phyloP scores from a whole-genome alignment of 2,329 filamentous ascomycete genomes.

The Ophiostoma pallidulum region DNA sequence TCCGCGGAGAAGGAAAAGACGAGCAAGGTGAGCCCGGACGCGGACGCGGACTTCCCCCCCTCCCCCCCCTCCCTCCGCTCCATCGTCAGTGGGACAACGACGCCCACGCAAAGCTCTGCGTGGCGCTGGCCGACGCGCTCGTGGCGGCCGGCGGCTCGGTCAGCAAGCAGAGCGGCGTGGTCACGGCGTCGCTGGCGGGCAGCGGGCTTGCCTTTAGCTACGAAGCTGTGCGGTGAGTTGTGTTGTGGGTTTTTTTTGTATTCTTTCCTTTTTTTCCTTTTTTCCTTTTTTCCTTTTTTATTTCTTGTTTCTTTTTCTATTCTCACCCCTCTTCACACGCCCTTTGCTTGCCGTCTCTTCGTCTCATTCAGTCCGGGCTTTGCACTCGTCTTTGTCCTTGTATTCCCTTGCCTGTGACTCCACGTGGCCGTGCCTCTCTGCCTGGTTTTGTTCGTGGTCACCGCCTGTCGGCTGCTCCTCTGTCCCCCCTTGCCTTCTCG shows the following conservation, averaged over 20 bases:
- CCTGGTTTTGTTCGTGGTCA: no score
- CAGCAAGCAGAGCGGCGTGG: conserved; percentile 21
- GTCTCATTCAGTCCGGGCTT: no score
- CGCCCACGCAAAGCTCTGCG: conserved; percentile 18
- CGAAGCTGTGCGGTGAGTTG: conserved; percentile 37
- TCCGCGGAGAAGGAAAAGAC: conserved; percentile 3
- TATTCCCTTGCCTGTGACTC: not conserved
- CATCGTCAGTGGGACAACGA: conserved; percentile 19
- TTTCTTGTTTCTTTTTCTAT: not conserved
- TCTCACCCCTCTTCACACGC: not conserved
- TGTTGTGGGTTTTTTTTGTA: conserved; percentile 9
- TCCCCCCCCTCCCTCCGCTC: no score
- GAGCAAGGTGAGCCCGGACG: conserved; percentile 5
- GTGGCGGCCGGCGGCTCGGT: conserved; percentile 5
- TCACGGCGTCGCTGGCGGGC: conserved; percentile 26
- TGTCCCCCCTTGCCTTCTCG: no score
- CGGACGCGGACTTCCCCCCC: no score
- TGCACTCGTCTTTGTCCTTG: not conserved
- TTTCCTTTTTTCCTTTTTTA: conserved; percentile 5
- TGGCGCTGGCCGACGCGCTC: conserved; percentile 16
- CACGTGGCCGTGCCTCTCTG: no score
- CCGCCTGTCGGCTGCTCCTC: not conserved
- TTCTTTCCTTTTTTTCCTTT: not conserved
- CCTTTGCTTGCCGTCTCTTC: not conserved
- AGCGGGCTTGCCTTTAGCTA: conserved; percentile 27